Percentiles rank a stretch among this genome's conserved stretches.
Conservation (phyloP, 2,329 filamentous ascomycete genomes). For the Phyllosticta citrichinensis region DNA sequence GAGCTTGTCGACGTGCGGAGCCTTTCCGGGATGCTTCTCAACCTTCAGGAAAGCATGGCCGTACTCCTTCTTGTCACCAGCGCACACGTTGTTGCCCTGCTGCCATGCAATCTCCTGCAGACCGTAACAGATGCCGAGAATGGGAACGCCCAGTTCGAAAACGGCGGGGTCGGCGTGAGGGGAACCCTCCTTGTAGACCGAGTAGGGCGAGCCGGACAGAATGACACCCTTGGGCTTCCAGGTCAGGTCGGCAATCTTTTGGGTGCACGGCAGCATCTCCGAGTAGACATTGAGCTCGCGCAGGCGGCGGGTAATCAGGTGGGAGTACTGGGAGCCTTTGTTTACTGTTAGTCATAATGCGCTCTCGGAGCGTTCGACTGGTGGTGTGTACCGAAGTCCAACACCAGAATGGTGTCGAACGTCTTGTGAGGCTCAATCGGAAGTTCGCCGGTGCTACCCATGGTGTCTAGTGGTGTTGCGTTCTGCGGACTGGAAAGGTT, state of each 20-base stretch:
- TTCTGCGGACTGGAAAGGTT: conserved; percentile 8
- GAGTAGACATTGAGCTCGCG: conserved; percentile 73
- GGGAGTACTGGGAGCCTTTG: conserved; percentile 54
- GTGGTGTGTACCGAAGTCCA: conserved; percentile 48
- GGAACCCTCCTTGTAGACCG: conserved; percentile 70
- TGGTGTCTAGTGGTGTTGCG: conserved; percentile 14
- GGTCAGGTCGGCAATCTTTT: conserved; percentile 64
- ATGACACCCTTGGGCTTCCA: conserved; percentile 82
- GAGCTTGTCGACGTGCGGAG: conserved; percentile 61
- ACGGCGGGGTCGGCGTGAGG: conserved; percentile 74
- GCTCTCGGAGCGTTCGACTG: background rate
- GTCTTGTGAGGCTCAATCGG: conserved; percentile 38
- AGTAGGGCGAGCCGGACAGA: conserved; percentile 61
- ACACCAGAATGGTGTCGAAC: conserved; percentile 59
- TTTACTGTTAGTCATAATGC: conserved; percentile 6
- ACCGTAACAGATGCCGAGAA: conserved; percentile 54
- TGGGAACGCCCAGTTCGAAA: conserved; percentile 61
- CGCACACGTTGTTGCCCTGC: conserved; percentile 55
- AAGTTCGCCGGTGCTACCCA: conserved; percentile 30
- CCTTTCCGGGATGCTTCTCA: conserved; percentile 43
- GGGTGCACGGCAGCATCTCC: conserved; percentile 81
- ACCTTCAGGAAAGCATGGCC: conserved; percentile 59
- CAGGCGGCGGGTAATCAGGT: conserved; percentile 65
- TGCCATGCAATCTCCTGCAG: conserved; percentile 67
- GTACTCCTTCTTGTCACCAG: conserved; percentile 60